Evolutionary conservation across 2,329 filamentous ascomycete species (phyloP).

Genomic region (Trichoderma polysporum): DNA sequence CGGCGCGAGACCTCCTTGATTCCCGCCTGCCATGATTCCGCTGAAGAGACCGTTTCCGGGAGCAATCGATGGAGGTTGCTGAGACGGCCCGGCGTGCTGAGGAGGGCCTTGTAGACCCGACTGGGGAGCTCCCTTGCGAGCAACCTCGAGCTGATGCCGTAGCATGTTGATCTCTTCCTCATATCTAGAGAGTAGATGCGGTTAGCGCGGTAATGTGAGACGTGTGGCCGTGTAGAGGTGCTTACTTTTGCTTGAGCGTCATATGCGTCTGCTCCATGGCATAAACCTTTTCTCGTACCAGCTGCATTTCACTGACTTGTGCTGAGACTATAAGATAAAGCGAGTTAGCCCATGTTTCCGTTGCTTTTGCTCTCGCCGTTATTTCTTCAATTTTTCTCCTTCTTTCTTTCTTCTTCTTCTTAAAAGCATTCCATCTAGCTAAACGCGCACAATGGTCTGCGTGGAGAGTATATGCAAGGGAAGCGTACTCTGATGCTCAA

Average conservation of each 20-base stretch:
- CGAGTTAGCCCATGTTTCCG: constrained; percentile 24
- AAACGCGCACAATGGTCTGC: background rate
- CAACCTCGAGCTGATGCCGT: constrained; percentile 80
- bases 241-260: constrained; percentile 87
- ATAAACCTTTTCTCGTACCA: constrained; percentile 91
- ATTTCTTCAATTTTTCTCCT: background rate
- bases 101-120: constrained; percentile 65
- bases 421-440: background rate
- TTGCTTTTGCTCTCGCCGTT: background rate
- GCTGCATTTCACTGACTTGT: constrained; percentile 92
- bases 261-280: constrained; percentile 88
- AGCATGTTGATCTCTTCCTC: constrained; percentile 87
- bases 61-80: constrained; percentile 84
- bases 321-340: constrained; percentile 64
- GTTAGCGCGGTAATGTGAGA: constrained; percentile 18
- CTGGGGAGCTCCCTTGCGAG: constrained; percentile 62
- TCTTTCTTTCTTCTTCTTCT: background rate
- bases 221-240: constrained; percentile 20
- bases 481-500: constrained; percentile 88
- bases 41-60: constrained; percentile 92
- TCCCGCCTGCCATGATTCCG: constrained; percentile 89
- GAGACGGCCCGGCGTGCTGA: constrained; percentile 75
- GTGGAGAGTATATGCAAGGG: background rate
- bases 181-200: constrained; percentile 61
- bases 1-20: constrained; percentile 80